Conservation (phyloP, 2,329 filamentous ascomycete genomes). For the Rutstroemia sp. region DNA sequence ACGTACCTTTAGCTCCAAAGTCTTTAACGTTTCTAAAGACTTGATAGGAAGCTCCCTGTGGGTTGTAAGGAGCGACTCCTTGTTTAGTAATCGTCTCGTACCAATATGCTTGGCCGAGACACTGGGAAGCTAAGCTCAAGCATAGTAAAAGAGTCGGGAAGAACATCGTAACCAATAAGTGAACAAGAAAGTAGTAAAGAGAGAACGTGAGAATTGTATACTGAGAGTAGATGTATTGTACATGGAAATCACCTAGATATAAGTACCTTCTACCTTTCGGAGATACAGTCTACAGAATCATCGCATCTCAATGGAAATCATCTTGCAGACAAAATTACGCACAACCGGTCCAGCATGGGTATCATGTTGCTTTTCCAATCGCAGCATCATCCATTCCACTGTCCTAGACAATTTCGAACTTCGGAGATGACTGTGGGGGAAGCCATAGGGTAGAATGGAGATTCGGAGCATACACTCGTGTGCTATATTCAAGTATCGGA, state of each 20-base stretch:
- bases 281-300: neutral
- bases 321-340: too few species aligned
- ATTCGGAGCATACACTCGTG: neutral
- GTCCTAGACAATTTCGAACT: neutral
- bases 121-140: constrained; percentile 2
- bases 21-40: constrained; percentile 20
- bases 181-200: neutral
- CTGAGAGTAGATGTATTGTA: neutral
- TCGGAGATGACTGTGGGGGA: neutral
- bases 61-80: constrained; percentile 16
- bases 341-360: too few species aligned
- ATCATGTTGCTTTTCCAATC: neutral
- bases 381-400: neutral
- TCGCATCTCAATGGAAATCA: too few species aligned
- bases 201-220: neutral
- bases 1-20: constrained; percentile 16
- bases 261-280: neutral
- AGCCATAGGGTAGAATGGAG: neutral
- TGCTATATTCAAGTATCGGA: neutral
- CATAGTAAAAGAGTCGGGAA: neutral
- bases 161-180: neutral
- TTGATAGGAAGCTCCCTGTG: constrained; percentile 13
- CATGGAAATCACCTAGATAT: neutral
- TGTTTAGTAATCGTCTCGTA: constrained; percentile 20
- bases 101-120: constrained; percentile 15